Percentiles rank a stretch among this genome's conserved stretches.
Evolutionary conservation across 176 grass and related monocot genomes (phyloP).

Genomic region (Musa beccarii): DNA sequence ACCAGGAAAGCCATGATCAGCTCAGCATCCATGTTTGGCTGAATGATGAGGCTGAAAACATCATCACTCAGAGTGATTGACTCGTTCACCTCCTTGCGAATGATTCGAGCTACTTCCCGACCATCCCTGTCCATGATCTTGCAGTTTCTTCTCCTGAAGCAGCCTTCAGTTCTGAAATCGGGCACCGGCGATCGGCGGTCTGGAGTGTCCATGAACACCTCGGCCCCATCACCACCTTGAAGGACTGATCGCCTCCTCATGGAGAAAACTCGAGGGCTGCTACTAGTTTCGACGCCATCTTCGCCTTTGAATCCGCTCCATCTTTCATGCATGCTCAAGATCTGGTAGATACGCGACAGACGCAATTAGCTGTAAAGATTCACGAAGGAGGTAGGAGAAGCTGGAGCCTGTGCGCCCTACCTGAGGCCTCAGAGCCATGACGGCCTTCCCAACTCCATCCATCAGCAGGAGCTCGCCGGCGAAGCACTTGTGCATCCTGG

Average conservation of each 20-base stretch:
- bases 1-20: slow-evolving; percentile 72
- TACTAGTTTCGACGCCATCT: slow-evolving; percentile 13
- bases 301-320: slow-evolving; percentile 42
- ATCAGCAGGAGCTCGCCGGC: slow-evolving; percentile 68
- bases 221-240: slow-evolving; percentile 42
- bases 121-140: slow-evolving; percentile 42
- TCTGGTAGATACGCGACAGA: slow-evolving; percentile 20
- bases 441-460: slow-evolving; percentile 45
- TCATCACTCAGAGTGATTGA: slow-evolving; percentile 53
- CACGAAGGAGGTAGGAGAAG: not conserved
- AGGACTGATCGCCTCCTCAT: slow-evolving; percentile 48
- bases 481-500: slow-evolving; percentile 43
- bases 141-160: slow-evolving; percentile 56
- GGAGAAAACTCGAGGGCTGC: slow-evolving; percentile 32
- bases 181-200: not conserved
- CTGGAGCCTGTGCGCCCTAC: not conserved
- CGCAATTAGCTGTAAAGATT: not conserved
- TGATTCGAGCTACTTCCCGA: slow-evolving; percentile 42
- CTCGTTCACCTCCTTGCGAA: slow-evolving; percentile 23
- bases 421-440: slow-evolving; percentile 61
- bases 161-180: slow-evolving; percentile 45
- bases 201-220: slow-evolving; percentile 38
- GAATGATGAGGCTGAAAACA: slow-evolving; percentile 75
- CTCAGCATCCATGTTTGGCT: slow-evolving; percentile 37
- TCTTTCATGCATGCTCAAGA: slow-evolving; percentile 70